Evolutionary conservation across 176 grass and related monocot genomes (phyloP), one percentile per base, ranked within the genome.

Genomic region (Dendrocalamus sinicus): DNA sequence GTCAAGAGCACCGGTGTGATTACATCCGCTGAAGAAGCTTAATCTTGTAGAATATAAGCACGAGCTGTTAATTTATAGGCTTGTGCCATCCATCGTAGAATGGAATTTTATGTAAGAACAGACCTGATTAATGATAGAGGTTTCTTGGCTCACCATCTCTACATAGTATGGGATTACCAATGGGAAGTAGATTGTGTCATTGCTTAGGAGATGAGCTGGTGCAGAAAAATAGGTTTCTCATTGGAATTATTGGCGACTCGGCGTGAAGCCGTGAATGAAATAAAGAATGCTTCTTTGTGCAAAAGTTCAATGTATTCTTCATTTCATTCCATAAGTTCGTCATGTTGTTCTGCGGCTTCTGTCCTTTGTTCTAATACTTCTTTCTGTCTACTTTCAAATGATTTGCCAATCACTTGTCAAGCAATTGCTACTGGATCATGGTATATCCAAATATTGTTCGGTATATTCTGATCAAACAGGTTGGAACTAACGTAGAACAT

Each of bases 1-100:
- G 41, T 63, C n/a, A 30, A 17, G 44, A 23, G 41, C 32, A 80
- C 15, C 41, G 2, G 28, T 80, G 67, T 52, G 76, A 72, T 79
- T 48, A 78, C 30, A 70, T 83, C 55, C 46, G 51, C 32, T 3
- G n/a, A 14, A 83, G 65, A 78, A 64, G 73, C 53, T 63, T 78
- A 65, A 64, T 78, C 55, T 24, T 71, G 53, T 63, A 39, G 11
- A 50, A 17, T 82, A 88, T 62, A 78, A 78, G 35, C 53, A 72
- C 44, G 71, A 52, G 11, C 26, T 53, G 12, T 75, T 51, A 40
- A 66, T n/a, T 84, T 41, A 52, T 75, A 52, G 45, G 39, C 19
- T 12, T 24, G 23, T 52, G 44, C 4, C 44, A 24, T 63, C 28
- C 43, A 28, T 64, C 67, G 19, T 66, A 17, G 11, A 67, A 23